phyloP scores from a whole-genome alignment of 176 grass and related monocot genomes.

The Coix lacrymajobi region DNA sequence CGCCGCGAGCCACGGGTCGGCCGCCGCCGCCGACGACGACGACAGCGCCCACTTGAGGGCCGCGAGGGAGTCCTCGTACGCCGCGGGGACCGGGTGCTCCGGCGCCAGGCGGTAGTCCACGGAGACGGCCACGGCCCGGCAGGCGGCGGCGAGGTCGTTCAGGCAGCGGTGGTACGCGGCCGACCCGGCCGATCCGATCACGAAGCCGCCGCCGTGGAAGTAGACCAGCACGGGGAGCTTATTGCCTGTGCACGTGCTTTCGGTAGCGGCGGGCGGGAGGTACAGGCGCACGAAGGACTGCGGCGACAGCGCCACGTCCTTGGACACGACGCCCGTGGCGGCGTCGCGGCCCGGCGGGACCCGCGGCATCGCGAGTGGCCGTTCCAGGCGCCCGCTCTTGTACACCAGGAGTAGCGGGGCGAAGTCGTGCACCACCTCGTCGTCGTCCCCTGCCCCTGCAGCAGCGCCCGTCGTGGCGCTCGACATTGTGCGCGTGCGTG shows the following conservation, averaged over 20 bases:
- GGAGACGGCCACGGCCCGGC: slow-evolving; percentile 22
- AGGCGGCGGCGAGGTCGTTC: slow-evolving; percentile 29
- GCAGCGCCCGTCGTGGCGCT: neutral
- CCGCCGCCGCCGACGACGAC: neutral
- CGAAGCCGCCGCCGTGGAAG: slow-evolving; percentile 53
- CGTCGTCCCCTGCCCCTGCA: neutral
- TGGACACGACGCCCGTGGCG: slow-evolving; percentile 43
- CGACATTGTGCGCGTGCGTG: neutral
- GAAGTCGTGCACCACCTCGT: slow-evolving; percentile 44
- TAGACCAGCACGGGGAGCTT: slow-evolving; percentile 43
- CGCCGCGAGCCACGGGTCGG: slow-evolving; percentile 42
- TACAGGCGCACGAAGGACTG: slow-evolving; percentile 43
- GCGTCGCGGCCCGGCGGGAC: slow-evolving; percentile 28
- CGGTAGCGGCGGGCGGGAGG: neutral
- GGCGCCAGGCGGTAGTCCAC: slow-evolving; percentile 48
- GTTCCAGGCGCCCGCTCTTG: slow-evolving; percentile 47
- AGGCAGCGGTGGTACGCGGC: slow-evolving; percentile 39
- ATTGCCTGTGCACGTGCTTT: no score
- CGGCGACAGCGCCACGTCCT: slow-evolving; percentile 37
- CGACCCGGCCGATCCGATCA: slow-evolving; percentile 33
- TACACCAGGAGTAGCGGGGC: slow-evolving; percentile 29
- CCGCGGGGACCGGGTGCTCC: slow-evolving; percentile 36
- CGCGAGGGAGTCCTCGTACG: slow-evolving; percentile 44
- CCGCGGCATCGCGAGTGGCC: slow-evolving; percentile 4
- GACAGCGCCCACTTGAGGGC: slow-evolving; percentile 22